Evolutionary conservation across 2,329 filamentous ascomycete species (phyloP).

Genomic region (Bipolaris gigantea): DNA sequence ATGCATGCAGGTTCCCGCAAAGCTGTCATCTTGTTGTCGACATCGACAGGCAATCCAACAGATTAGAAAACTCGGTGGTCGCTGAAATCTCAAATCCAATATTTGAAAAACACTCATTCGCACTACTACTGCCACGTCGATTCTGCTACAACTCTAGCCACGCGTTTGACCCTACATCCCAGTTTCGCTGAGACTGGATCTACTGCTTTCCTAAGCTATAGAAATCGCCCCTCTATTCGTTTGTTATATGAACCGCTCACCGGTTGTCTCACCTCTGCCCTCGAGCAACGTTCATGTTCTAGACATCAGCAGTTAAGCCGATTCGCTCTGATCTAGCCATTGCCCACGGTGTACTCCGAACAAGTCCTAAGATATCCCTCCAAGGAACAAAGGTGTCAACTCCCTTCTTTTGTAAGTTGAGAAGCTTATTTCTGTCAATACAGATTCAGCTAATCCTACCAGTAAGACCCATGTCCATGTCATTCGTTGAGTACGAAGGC

Average conservation of each 20-base stretch:
- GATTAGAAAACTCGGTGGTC: neutral
- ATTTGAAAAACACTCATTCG: conserved; percentile 2
- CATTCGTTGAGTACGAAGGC: conserved; percentile 19
- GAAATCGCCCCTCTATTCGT: conserved; percentile 14
- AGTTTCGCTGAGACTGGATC: neutral
- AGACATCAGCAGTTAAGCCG: neutral
- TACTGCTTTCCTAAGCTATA: conserved; percentile 20
- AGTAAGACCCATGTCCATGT: conserved; percentile 8
- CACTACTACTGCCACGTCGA: conserved; percentile 10
- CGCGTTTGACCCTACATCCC: neutral
- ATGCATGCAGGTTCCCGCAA: conserved; percentile 12
- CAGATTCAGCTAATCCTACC: neutral
- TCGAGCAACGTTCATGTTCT: conserved; percentile 3
- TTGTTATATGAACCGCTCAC: conserved; percentile 10
- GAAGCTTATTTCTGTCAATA: neutral
- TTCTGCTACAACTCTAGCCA: conserved; percentile 3
- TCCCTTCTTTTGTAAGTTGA: neutral
- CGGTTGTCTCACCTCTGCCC: neutral
- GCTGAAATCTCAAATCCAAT: neutral
- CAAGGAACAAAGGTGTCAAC: neutral
- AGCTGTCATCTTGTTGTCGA: neutral
- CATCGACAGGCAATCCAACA: conserved; percentile 1
- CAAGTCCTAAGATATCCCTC: neutral
- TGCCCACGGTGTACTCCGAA: neutral
- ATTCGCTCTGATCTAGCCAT: neutral